A percentile compares a stretch with the other conserved stretches of the same genome.
phyloP scores from a whole-genome alignment of 2,329 filamentous ascomycete genomes.

The Akanthomyces uredinophilus region DNA sequence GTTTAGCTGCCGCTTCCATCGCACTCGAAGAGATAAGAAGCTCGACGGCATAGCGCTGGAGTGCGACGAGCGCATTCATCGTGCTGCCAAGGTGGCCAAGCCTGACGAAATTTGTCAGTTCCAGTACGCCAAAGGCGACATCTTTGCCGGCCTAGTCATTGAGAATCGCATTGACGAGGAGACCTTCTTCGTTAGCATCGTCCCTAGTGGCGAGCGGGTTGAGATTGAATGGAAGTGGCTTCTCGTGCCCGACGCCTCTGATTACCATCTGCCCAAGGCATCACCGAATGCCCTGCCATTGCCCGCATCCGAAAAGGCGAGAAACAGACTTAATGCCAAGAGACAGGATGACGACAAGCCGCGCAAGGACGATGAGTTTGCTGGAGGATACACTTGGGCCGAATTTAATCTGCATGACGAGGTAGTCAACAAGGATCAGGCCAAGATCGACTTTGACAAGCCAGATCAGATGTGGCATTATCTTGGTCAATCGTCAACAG shows the following conservation, averaged over 20 bases:
- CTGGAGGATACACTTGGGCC: constrained; percentile 66
- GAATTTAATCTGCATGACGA: constrained; percentile 69
- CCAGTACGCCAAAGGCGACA: constrained; percentile 77
- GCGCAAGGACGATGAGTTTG: constrained; percentile 60
- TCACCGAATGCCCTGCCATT: constrained; percentile 68
- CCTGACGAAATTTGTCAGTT: constrained; percentile 78
- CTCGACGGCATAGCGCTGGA: constrained; percentile 65
- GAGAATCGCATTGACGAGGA: constrained; percentile 76
- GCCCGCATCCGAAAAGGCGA: constrained; percentile 57
- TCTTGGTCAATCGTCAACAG: constrained; percentile 78
- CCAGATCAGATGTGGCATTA: constrained; percentile 83
- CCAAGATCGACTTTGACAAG: constrained; percentile 66
- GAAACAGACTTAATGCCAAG: constrained; percentile 64
- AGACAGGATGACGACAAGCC: constrained; percentile 57
- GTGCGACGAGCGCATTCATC: constrained; percentile 60
- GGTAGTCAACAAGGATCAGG: constrained; percentile 53
- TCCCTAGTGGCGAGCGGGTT: constrained; percentile 72
- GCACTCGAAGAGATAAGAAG: constrained; percentile 78
- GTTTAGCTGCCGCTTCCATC: constrained; percentile 91
- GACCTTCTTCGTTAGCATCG: constrained; percentile 70
- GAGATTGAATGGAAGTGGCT: constrained; percentile 86
- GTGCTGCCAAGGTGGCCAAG: constrained; percentile 63
- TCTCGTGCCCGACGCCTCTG: constrained; percentile 63
- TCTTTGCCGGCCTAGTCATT: constrained; percentile 83
- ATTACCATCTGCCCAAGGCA: constrained; percentile 68